Base-by-base conservation (phyloP, 225 moss, liverwort and hornwort species). In the Pleurozium schreberi region DNA sequence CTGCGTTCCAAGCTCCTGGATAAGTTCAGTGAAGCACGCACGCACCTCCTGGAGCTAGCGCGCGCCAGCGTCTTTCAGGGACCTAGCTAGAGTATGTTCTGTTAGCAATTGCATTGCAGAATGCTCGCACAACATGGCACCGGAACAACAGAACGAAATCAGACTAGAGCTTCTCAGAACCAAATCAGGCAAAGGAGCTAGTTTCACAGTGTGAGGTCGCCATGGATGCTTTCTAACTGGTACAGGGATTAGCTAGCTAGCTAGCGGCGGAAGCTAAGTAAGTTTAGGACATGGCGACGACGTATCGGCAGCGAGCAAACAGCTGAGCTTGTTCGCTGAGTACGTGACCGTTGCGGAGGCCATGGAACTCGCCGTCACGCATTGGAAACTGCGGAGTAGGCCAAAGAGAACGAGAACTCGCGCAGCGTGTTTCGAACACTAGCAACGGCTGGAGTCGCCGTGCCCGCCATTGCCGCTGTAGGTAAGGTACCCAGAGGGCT, bases 381-480 rank as follows among this genome's bases (percentile, higher is more conserved):
- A 60, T 43, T 71, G 89, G 77, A 62, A 76, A 86, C 83, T 74
- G 8, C 66, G 84, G 38, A 79, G 19, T 60, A 75, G 68, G 59
- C 27, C 47, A 65, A 75, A 75, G 57, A 40, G 19, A 33, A 75
- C 31, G 18, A 34, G 33, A 81, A 31, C 53, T 55, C 52, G 8
- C 42, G 18, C 55, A 18, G 42, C 42, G 21, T 55, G 63, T 25
- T 77, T 79, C 33, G 9, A 42, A 66, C 25, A 36, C 21, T 63
- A 64, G 64, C 52, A 13, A 31, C 47, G 21, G 11, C 66, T 18
- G 25, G 34, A 14, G 82, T 73, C 34, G 34, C 82, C 33, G 74
- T 17, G 18, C 47, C 76, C 92, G 74, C 63, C 79, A 90, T 92
- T 89, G 84, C 47, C 61, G 89, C 89, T 91, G 90, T 80, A 91